These are phyloP conservation scores for Zhuliangozyma blackwelliae DNA, from an alignment of 1,139 yeast species.

Conservation along the genomic window DNA sequence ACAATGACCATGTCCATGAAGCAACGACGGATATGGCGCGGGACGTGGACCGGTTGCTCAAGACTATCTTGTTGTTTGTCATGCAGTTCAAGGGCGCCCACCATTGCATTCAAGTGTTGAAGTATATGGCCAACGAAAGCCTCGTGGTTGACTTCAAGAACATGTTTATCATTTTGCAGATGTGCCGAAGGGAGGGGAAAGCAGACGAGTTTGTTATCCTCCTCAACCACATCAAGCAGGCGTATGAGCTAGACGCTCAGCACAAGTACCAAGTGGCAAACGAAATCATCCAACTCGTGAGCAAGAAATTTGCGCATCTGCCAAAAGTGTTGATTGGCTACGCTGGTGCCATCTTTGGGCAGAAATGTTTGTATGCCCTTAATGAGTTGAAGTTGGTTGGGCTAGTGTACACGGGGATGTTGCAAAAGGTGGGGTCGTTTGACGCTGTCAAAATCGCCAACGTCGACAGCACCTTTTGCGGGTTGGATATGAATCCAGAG, in stretches of 20 bases:
- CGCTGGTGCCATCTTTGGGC: conserved; percentile 27
- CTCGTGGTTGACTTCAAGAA: conserved; percentile 23
- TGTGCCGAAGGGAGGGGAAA: conserved; percentile 24
- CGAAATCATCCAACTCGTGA: conserved; percentile 32
- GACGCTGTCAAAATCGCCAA: conserved; percentile 23
- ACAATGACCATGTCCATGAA: conserved; percentile 1
- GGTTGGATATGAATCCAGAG: conserved; percentile 20
- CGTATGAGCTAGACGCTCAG: conserved; percentile 10
- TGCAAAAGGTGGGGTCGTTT: conserved; percentile 8
- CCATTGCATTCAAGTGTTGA: conserved; percentile 28
- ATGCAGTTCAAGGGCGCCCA: conserved; percentile 37
- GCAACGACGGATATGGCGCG: conserved; percentile 15
- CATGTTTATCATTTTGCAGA: conserved; percentile 23
- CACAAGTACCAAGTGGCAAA: conserved; percentile 14
- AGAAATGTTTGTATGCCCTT: conserved; percentile 22
- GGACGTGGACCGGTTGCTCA: conserved; percentile 27
- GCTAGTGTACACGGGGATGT: conserved; percentile 11
- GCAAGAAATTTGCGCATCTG: conserved; percentile 24
- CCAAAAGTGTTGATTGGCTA: conserved; percentile 40
- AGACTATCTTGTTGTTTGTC: conserved; percentile 26
- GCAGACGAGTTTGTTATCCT: conserved; percentile 34
- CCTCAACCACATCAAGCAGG: conserved; percentile 29
- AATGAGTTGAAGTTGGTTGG: conserved; percentile 18
- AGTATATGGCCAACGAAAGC: conserved; percentile 28
- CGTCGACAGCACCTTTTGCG: conserved; percentile 26